Evolutionary conservation across 108 stramenopile genomes (phyloP), one percentile per base, ranked within the genome.

Genomic region (Skeletonema menzelii): DNA sequence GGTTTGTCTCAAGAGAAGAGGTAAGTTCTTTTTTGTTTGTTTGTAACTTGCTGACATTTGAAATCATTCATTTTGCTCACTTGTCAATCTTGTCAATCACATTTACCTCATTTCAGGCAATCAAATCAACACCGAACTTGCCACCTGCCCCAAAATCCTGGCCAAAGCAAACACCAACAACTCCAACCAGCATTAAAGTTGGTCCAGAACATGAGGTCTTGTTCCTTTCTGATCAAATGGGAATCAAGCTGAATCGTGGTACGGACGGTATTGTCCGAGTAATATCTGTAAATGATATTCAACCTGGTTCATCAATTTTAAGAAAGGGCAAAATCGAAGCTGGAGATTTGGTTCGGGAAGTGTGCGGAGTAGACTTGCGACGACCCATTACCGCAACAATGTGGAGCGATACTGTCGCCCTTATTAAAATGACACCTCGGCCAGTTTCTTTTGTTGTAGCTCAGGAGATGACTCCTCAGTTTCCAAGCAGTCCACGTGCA

Each of bases 381-480:
- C 77, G 94, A 37, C 94, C 94, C 2, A 88, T 95, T 58, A 95
- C 94, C 20, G 90, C 89, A 61, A 86, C 89, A 14, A 95, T 95
- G 94, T 95, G 94, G 94, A 82, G 91, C 15, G 94, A 95, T 63
- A 95, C 94, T 11, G 94, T 95, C 8, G 94, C 94, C 27, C 70
- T 95, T 53, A 88, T 95, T 55, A 92, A 92, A 61, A 88, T 95
- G 86, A 87, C 89, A 59, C 88, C 94, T 22, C 78, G 94, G 62
- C 94, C 94, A 10, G 82, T 95, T 26, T 58, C 58, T 20, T 60
- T 95, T 6, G 69, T 91, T 27, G 90, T 92, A 15, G 94, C 94
- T 2, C 55, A 67, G 53, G 94, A 95, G 65, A 40, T 84, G 2
- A 87, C 79, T 47, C 2, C 56, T 13, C 62, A 63, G 15, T 38